These are phyloP conservation scores for Polygonum aviculare DNA, from an alignment of 148 eudicot genomes.

Conservation along the genomic window DNA sequence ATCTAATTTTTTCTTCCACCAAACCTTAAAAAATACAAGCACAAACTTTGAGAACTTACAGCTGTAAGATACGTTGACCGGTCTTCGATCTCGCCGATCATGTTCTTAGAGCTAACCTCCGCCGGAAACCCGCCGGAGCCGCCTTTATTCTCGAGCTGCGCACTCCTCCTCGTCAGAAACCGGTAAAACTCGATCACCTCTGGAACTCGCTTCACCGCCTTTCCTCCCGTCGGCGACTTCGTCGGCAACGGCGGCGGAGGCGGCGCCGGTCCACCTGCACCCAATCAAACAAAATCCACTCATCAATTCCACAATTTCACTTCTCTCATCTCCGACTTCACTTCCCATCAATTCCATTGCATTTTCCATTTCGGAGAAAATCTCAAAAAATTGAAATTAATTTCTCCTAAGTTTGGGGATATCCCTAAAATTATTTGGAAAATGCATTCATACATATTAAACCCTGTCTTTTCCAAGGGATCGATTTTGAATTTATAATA, in stretches of 20 bases:
- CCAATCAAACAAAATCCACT: background rate
- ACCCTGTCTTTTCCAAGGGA: no score
- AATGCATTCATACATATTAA: no score
- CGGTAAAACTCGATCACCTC: constrained; percentile 79
- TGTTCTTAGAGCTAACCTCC: constrained; percentile 37
- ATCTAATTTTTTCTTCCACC: no score
- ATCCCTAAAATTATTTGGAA: no score
- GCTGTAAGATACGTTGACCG: constrained; percentile 65
- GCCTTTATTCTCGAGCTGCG: constrained; percentile 33
- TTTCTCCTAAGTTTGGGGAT: no score
- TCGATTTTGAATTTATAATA: no score
- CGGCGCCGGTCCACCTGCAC: constrained; percentile 26
- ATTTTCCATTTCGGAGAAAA: no score
- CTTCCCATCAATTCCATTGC: no score
- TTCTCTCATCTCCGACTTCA: background rate
- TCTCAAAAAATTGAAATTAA: no score
- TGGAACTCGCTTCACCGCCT: constrained; percentile 52
- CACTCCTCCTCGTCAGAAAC: constrained; percentile 49
- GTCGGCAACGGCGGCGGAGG: constrained; percentile 62
- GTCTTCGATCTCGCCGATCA: constrained; percentile 94
- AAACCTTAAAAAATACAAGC: background rate
- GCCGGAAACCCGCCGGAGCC: constrained; percentile 18
- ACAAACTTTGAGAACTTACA: constrained; percentile 33
- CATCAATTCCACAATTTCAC: background rate
- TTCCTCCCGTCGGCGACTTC: constrained; percentile 24